Evolutionary conservation across 2,329 filamentous ascomycete genomes (phyloP), one percentile per base, ranked within the genome.

Genomic region (Trichoderma hamatum): DNA sequence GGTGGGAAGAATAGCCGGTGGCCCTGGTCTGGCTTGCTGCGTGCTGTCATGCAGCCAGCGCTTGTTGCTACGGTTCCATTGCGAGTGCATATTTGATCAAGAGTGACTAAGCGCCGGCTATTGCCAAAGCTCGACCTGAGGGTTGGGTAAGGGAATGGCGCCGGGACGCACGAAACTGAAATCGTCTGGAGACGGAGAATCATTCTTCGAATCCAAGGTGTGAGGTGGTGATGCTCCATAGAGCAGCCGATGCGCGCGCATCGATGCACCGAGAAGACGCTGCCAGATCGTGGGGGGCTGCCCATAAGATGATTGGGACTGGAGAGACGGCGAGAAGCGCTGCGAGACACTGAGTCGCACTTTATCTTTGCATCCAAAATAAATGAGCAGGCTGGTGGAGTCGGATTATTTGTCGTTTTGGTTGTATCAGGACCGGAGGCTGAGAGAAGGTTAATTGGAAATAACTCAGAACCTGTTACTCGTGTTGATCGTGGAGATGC

Each of bases 11-110:
- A 51, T 19, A 51, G 36, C 32, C 34, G 49, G 43, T 43, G 52
- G 52, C 52, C 46, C 56, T 51, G 51, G 32, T 39, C 30, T 39
- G 60, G 59, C 52, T 21, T 58, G 30, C 39, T 64, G 51, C 19
- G 43, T 26, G 59, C 51, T 32, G 58, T 55, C 51, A 34, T 63
- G 67, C 52, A 59, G 64, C 63, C 67, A 64, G 64, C 64, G 64
- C 54, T 55, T 67, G 64, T 59, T 67, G 64, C 64, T 49, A 59
- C 64, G 64, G 64, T 51, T 67, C 64, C 64, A 59, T 59, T 36
- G 64, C 28, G 52, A 46, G 51, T 39, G 46, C 55, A 49, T 32
- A 56, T 54, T 61, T 61, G 64, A 51, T 30, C 39, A 24, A 11
- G 5, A 66, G 65, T 62, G 63, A 66, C 63, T 66, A 68, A 68